Conservation (phyloP, 2,329 filamentous ascomycete species). For the Cladosporium sp. region DNA sequence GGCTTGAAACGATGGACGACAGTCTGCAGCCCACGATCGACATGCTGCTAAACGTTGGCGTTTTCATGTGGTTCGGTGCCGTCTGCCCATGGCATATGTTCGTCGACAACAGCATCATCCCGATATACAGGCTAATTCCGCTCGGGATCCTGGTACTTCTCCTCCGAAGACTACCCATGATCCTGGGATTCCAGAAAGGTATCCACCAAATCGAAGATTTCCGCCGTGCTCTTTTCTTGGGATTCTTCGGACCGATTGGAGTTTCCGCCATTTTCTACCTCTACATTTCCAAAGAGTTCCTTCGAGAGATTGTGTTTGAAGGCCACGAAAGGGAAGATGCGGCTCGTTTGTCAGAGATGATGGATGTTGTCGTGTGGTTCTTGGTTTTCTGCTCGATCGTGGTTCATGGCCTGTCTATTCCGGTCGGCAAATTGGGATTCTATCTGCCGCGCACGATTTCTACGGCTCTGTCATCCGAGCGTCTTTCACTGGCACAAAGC, state of each 20-base stretch:
- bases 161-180: constrained; percentile 70
- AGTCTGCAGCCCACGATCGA: constrained; percentile 91
- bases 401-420: constrained; percentile 78
- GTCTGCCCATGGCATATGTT: constrained; percentile 77
- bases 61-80: constrained; percentile 90
- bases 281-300: constrained; percentile 72
- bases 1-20: constrained; percentile 81
- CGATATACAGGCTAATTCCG: constrained; percentile 66
- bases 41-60: constrained; percentile 82
- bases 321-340: constrained; percentile 63
- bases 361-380: constrained; percentile 79
- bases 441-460: constrained; percentile 62
- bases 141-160: constrained; percentile 73
- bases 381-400: constrained; percentile 77
- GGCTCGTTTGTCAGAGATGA: constrained; percentile 57
- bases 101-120: constrained; percentile 60
- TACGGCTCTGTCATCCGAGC: constrained; percentile 42
- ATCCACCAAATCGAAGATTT: constrained; percentile 74
- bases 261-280: constrained; percentile 89
- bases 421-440: constrained; percentile 61
- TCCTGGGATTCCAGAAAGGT: constrained; percentile 66
- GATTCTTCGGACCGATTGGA: constrained; percentile 90
- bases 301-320: constrained; percentile 54
- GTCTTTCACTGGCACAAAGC: constrained; percentile 24
- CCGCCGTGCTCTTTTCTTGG: constrained; percentile 76